These are phyloP conservation scores for Metschnikowia lunata DNA, from an alignment of 805 yeast species.

Conservation along the genomic window DNA sequence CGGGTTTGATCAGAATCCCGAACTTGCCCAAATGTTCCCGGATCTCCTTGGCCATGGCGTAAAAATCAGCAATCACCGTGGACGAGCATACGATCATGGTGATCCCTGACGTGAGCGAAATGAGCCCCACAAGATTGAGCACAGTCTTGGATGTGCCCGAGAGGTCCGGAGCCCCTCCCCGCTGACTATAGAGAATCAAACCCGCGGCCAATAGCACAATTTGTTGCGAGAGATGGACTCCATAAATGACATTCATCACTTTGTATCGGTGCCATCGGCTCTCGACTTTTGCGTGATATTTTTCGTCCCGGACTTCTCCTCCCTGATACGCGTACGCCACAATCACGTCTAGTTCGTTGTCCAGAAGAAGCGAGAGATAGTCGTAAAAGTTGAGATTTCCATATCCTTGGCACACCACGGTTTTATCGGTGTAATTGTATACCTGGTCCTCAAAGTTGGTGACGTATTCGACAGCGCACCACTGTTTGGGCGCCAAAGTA, in stretches of 20 bases:
- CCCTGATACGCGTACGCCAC: conserved; percentile 45
- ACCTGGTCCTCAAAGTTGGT: conserved; percentile 5
- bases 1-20: conserved; percentile 44
- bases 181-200: conserved; percentile 32
- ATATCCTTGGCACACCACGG: conserved; percentile 8
- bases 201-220: conserved; percentile 25
- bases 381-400: conserved; percentile 31
- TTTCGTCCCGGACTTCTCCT: conserved; percentile 9
- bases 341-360: conserved; percentile 40
- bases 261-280: conserved; percentile 15
- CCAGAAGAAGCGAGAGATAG: conserved; percentile 38
- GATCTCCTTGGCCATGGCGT: conserved; percentile 17
- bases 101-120: conserved; percentile 32
- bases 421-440: conserved; percentile 1
- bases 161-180: conserved; percentile 33
- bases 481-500: conserved; percentile 12
- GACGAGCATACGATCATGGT: conserved; percentile 28
- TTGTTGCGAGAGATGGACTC: conserved; percentile 27
- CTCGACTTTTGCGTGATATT: conserved; percentile 13
- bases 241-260: conserved; percentile 26
- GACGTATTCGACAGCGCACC: conserved; percentile 11
- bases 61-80: conserved; percentile 25
- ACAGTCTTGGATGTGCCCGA: conserved; percentile 25
- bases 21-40: conserved; percentile 32
- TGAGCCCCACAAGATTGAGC: conserved; percentile 33